Evolutionary conservation across 202 grass and related monocot genomes (phyloP).

Genomic region (Schoenoplectus triqueter): DNA sequence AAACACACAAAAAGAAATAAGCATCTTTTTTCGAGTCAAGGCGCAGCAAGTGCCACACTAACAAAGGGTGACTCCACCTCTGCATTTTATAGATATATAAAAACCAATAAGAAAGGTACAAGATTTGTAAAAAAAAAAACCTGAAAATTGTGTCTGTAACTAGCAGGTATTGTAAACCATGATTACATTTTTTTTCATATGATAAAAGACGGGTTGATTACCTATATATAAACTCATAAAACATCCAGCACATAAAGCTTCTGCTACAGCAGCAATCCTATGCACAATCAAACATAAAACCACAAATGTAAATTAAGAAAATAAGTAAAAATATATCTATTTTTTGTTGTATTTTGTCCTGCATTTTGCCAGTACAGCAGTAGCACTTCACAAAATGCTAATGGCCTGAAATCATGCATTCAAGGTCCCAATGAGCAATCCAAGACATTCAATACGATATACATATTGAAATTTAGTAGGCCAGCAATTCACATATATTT

Average conservation of each 20-base stretch:
- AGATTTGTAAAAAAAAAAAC: neutral
- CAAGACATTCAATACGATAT: neutral
- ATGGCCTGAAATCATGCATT: slow-evolving; percentile 8
- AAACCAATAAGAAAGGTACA: neutral
- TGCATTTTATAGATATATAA: neutral
- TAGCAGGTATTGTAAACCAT: neutral
- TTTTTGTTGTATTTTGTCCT: neutral
- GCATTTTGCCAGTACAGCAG: neutral
- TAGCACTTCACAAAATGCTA: slow-evolving; percentile 27
- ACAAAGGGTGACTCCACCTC: neutral
- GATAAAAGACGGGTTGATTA: slow-evolving; percentile 43
- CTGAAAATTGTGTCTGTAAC: neutral
- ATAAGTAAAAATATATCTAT: neutral
- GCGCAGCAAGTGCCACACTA: neutral
- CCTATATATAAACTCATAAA: slow-evolving; percentile 97
- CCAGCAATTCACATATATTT: neutral
- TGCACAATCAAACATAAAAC: slow-evolving; percentile 26
- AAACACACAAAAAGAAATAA: neutral
- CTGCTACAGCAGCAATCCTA: slow-evolving; percentile 78
- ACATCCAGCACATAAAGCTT: slow-evolving; percentile 76
- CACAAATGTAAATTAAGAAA: neutral
- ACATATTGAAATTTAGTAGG: neutral
- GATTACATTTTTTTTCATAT: slow-evolving; percentile 36
- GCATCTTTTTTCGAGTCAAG: neutral
- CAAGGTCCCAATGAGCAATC: neutral